Evolutionary conservation across 129 eudicot species (phyloP).

Genomic region (Pittosporum tobira): DNA sequence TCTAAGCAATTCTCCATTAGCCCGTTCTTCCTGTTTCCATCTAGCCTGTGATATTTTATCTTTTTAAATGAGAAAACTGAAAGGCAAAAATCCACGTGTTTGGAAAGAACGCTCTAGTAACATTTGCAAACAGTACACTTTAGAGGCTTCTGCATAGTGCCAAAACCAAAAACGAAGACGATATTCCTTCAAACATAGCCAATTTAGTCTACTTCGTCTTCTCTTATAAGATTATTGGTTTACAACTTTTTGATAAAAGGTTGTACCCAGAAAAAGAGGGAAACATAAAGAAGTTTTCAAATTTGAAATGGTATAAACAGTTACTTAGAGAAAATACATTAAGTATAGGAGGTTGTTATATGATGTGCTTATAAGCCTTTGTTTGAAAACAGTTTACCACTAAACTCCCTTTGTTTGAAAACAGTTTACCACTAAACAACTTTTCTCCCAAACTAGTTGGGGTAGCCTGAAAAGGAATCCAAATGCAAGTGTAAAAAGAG

Average conservation of each 20-base stretch:
- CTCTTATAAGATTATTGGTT: background rate
- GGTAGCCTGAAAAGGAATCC: no score
- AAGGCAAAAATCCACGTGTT: conserved; percentile 11
- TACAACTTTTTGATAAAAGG: background rate
- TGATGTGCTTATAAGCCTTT: background rate
- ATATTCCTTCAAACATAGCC: background rate
- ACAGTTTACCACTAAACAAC: no score
- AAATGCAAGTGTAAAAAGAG: no score
- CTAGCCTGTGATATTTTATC: conserved; percentile 42
- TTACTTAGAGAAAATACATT: background rate
- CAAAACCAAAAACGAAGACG: background rate
- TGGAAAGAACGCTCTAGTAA: conserved; percentile 8
- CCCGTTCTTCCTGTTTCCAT: conserved; percentile 60
- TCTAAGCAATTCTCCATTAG: conserved; percentile 47
- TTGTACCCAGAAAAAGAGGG: background rate
- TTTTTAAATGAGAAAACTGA: conserved; percentile 11
- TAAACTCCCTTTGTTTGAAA: no score
- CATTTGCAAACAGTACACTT: conserved; percentile 5
- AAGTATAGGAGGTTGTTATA: background rate
- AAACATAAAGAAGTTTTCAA: background rate
- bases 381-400: no score
- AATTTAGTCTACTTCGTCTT: background rate
- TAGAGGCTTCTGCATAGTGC: background rate
- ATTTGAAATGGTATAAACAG: background rate
- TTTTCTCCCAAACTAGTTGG: no score